Evolutionary conservation across 208 protist species (phyloP).

Genomic region (Kentomonas sorsogonicus): DNA sequence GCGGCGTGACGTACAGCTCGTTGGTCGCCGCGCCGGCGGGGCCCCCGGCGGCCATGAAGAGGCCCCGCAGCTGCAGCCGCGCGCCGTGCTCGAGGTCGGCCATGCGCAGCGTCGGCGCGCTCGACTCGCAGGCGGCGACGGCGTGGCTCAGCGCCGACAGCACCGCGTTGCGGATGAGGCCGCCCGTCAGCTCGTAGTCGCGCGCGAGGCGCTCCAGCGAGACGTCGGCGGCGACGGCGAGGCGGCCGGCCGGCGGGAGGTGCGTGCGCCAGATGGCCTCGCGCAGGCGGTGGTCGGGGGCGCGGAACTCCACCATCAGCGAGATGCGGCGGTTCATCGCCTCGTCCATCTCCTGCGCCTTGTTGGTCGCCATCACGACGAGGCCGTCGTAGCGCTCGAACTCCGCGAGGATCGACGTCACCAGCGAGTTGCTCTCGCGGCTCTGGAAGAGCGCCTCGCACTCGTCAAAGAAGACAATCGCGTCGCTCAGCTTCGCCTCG

Average conservation of each 20-base stretch:
- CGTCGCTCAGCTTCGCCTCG: conserved; percentile 89
- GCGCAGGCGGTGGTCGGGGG: conserved; percentile 81
- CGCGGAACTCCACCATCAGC: conserved; percentile 88
- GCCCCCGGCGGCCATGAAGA: conserved; percentile 69
- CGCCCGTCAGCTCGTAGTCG: conserved; percentile 87
- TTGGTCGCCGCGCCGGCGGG: conserved; percentile 26
- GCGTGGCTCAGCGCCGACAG: conserved; percentile 75
- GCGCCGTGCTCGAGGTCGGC: conserved; percentile 77
- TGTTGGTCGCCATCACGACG: conserved; percentile 90
- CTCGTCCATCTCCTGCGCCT: conserved; percentile 84
- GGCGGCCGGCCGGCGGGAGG: conserved; percentile 50
- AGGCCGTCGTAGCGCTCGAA: conserved; percentile 89
- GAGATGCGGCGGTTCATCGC: conserved; percentile 92
- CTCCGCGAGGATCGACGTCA: conserved; percentile 86
- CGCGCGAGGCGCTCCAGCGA: conserved; percentile 62
- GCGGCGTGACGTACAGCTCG: conserved; percentile 68
- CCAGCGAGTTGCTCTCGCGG: conserved; percentile 66
- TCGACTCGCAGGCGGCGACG: conserved; percentile 70
- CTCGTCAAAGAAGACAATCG: conserved; percentile 93
- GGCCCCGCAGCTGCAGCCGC: conserved; percentile 77
- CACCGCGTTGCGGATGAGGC: conserved; percentile 90
- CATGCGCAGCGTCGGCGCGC: conserved; percentile 52
- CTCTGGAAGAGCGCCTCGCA: conserved; percentile 90
- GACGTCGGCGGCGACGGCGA: conserved; percentile 57
- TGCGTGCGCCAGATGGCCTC: conserved; percentile 81